Evolutionary conservation across 345 rosid genomes (phyloP).

Genomic region (Heritiera littoralis): DNA sequence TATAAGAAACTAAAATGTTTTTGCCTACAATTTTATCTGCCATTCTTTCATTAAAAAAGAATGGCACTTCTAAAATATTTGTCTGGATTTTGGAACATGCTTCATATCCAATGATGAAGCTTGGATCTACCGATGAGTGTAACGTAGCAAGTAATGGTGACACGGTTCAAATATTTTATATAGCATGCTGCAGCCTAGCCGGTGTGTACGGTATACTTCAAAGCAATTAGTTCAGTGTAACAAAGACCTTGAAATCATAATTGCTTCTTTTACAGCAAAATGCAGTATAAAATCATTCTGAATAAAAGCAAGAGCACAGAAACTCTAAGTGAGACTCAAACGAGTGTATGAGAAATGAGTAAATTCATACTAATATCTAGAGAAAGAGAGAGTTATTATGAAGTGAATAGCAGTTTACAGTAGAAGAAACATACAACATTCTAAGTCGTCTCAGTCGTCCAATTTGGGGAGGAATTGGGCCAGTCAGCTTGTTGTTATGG

Average conservation of each 20-base stretch:
- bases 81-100: not conserved
- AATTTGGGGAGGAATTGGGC: constrained; percentile 95
- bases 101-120: not conserved
- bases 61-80: constrained; percentile 1
- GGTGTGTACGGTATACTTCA: not conserved
- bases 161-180: constrained; percentile 1
- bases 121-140: not conserved
- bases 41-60: not conserved
- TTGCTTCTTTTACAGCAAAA: not conserved
- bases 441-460: constrained; percentile 79
- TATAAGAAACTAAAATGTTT: not conserved
- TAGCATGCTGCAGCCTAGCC: not conserved
- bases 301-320: not conserved
- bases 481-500: constrained; percentile 91
- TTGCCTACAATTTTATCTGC: not conserved
- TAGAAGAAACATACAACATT: constrained; percentile 57
- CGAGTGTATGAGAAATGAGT: not conserved
- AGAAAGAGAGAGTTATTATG: not conserved
- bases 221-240: not conserved
- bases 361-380: not conserved
- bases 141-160: not conserved
- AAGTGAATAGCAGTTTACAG: not conserved
- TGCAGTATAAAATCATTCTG: not conserved
- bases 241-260: not conserved
- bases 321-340: not conserved